Conservation (phyloP, 1,284 basidiomycete species). For the Fomitiporia mediterranea region DNA sequence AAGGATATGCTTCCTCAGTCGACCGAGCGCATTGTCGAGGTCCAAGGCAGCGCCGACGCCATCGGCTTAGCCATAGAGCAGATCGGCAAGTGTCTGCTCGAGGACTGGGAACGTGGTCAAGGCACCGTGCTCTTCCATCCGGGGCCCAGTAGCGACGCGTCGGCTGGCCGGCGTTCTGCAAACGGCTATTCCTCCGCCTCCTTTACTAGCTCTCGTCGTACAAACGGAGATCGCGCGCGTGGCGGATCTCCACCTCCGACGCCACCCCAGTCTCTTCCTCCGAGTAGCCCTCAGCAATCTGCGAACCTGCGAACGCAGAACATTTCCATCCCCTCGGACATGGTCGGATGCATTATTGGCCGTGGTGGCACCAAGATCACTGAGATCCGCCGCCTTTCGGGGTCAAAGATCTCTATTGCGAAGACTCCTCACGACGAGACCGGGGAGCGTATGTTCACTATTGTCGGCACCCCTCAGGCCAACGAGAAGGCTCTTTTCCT, state of each 20-base stretch:
- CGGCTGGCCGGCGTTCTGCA: slow-evolving; percentile 44
- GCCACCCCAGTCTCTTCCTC: slow-evolving; percentile 45
- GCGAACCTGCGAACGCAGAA: slow-evolving; percentile 94
- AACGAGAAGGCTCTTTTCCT: slow-evolving; percentile 97
- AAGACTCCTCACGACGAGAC: slow-evolving; percentile 98
- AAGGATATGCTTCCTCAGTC: slow-evolving; percentile 99
- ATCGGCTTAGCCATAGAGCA: slow-evolving; percentile 92
- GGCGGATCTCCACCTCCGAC: slow-evolving; percentile 53
- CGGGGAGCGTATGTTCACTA: slow-evolving; percentile 99
- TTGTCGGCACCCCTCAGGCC: slow-evolving; percentile 92
- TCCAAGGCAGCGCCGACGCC: slow-evolving; percentile 87
- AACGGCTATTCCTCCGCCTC: slow-evolving; percentile 39
- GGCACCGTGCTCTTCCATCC: slow-evolving; percentile 97
- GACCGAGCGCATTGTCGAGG: slow-evolving; percentile 96
- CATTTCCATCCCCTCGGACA: slow-evolving; percentile 97
- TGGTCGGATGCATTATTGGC: slow-evolving; percentile 98
- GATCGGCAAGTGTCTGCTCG: slow-evolving; percentile 91
- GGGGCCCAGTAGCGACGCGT: slow-evolving; percentile 70
- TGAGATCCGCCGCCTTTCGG: slow-evolving; percentile 94
- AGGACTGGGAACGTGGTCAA: slow-evolving; percentile 93
- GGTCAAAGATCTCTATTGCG: slow-evolving; percentile 96
- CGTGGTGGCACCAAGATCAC: slow-evolving; percentile 98
- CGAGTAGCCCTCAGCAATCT: slow-evolving; percentile 44
- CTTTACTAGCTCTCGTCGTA: slow-evolving; percentile 47
- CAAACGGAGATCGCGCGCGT: slow-evolving; percentile 50